Base-by-base conservation (phyloP, 2,329 filamentous ascomycete genomes). In the Xylaria arbuscula region DNA sequence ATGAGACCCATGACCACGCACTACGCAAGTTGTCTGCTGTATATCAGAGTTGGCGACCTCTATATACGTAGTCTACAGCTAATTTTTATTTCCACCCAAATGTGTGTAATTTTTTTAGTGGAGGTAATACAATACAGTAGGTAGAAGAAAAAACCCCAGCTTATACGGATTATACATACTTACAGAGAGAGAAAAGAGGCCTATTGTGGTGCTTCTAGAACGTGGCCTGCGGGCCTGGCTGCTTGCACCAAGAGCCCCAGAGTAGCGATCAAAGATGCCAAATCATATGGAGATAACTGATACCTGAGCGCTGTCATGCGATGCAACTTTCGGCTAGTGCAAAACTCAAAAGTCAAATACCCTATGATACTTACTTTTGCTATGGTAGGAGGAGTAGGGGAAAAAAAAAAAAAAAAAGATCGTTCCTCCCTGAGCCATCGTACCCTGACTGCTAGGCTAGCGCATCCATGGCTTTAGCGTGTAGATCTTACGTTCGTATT, bases 401-500 rank as follows among this genome's bases (percentile, higher is more conserved):
- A 3, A 4, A 9, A 47, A n/a, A 19, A n/a, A 47, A 9, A 13
- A 51, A 51, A 51, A 51, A n/a, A 51, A 32, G 48, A 10, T 32
- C 51, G 51, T 34, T 17, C 24, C 28, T 28, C 50, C 13, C 24
- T 34, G 22, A 53, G 11, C 50, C 4, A 15, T 28, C 24, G 28
- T 50, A 19, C 22, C 3, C 7, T 24, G 19, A 45, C 40, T 50
- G 22, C 50, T 32, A 8, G n/a, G 28, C 22, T 53, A 53, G 50
- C 24, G 24, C 19, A 34, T 22, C 42, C 17, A 60, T 47, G 22
- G 40, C 45, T 45, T 57, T 58, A 40, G 53, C 15, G 24, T 19
- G 53, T 38, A 55, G 51, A 45, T 63, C 57, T 54, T 54, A 54
- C 24, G 59, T 64, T 68, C 66, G 66, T 68, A 68, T 64, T 64